Percentiles rank a stretch among this genome's conserved stretches.
These are phyloP conservation scores for Backusella mclennaniae DNA, from an alignment of 192 early-diverging fungal genomes.

Conservation along the genomic window DNA sequence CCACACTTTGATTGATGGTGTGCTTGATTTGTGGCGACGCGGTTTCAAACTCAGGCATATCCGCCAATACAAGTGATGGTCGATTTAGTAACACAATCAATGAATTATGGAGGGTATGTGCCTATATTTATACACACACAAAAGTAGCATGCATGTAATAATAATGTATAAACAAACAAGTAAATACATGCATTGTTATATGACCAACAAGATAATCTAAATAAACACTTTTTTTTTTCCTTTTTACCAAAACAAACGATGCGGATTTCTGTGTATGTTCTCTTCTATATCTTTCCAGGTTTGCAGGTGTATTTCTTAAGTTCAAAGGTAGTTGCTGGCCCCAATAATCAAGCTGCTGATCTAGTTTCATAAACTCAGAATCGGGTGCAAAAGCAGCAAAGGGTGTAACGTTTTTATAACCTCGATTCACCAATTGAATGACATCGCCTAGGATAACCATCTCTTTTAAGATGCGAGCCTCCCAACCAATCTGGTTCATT, in stretches of 20 bases:
- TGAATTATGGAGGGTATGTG: constrained; percentile 47
- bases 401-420: constrained; percentile 22
- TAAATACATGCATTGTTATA: neutral
- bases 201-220: too few species aligned
- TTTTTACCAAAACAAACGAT: constrained; percentile 8
- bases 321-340: constrained; percentile 28
- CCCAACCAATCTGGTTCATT: neutral
- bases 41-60: constrained; percentile 24
- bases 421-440: constrained; percentile 47
- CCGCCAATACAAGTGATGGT: constrained; percentile 37
- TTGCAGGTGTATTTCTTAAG: constrained; percentile 39
- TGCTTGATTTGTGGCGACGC: constrained; percentile 15
- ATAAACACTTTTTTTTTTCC: neutral
- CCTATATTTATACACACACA: neutral
- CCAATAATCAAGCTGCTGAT: constrained; percentile 39
- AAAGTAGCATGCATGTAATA: neutral
- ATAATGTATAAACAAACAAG: neutral
- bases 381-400: constrained; percentile 34
- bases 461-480: neutral
- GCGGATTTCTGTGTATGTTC: constrained; percentile 27
- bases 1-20: constrained; percentile 37
- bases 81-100: constrained; percentile 48
- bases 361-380: constrained; percentile 45
- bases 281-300: constrained; percentile 26
- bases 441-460: constrained; percentile 42